phyloP scores from a whole-genome alignment of 305 asterid genomes.

The Solanum hybrid region DNA sequence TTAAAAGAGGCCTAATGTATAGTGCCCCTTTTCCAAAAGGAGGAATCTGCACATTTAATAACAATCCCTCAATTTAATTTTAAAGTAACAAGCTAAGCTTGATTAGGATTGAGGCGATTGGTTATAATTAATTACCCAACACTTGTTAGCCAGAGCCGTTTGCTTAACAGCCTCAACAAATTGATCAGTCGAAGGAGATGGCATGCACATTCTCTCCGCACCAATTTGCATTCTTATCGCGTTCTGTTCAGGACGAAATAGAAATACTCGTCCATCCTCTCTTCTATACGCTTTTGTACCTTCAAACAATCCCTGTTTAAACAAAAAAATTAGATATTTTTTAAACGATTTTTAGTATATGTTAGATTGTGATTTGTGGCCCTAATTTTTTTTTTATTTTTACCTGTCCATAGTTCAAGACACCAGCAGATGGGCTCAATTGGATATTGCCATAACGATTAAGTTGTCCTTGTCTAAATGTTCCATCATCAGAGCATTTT shows the following conservation, averaged over 20 bases:
- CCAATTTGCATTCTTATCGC: conserved; percentile 71
- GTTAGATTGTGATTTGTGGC: background rate
- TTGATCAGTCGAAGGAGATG: conserved; percentile 46
- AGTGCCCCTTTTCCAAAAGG: conserved; percentile 79
- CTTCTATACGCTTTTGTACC: conserved; percentile 69
- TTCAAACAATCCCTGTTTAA: conserved; percentile 62
- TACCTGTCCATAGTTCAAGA: conserved; percentile 84
- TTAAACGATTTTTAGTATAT: background rate
- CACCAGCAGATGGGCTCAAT: conserved; percentile 72
- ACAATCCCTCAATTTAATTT: background rate
- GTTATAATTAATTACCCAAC: conserved; percentile 56
- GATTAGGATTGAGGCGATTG: background rate
- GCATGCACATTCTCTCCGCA: conserved; percentile 84
- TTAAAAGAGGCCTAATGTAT: conserved; percentile 70
- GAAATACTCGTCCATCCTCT: conserved; percentile 48
- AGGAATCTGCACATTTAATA: conserved; percentile 52
- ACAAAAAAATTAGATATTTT: background rate
- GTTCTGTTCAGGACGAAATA: conserved; percentile 74
- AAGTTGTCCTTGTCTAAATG: conserved; percentile 40
- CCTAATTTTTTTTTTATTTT: no score
- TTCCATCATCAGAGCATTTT: conserved; percentile 32
- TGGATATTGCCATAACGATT: conserved; percentile 53
- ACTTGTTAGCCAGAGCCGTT: conserved; percentile 59
- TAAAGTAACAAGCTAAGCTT: background rate
- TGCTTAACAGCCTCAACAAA: conserved; percentile 60